Evolutionary conservation across 768 basidiomycete species (phyloP).

Genomic region (Termitomyces sp.): DNA sequence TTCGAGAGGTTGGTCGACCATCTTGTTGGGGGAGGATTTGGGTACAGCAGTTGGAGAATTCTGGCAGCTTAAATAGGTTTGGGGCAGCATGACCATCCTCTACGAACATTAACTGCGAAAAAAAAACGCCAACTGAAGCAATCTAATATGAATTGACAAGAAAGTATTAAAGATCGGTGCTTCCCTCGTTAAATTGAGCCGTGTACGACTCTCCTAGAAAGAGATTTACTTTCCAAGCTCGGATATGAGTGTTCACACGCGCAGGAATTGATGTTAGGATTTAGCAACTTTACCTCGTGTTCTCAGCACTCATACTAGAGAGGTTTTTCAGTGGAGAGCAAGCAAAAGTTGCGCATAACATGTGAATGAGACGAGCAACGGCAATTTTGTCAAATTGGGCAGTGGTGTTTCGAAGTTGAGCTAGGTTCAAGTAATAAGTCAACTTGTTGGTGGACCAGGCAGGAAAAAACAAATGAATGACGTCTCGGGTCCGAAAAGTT

Average conservation of each 20-base stretch:
- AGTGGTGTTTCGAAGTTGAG: not conserved
- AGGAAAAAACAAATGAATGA: not conserved
- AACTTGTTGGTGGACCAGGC: not conserved
- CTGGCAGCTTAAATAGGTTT: not conserved
- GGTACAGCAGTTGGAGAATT: not conserved
- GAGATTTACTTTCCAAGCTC: not conserved
- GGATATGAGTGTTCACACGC: not conserved
- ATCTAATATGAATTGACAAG: not conserved
- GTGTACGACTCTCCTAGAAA: not conserved
- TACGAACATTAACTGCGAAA: not conserved
- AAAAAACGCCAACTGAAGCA: not conserved
- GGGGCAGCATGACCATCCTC: not conserved
- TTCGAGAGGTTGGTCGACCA: not conserved
- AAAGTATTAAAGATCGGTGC: not conserved
- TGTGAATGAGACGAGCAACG: not conserved
- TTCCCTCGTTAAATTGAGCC: not conserved
- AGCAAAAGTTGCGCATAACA: not conserved
- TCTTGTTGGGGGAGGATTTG: not conserved
- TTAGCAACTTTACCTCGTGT: not conserved
- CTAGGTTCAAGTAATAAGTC: not conserved
- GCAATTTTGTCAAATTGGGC: not conserved
- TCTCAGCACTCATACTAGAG: not conserved
- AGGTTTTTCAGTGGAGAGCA: not conserved
- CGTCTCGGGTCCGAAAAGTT: not conserved
- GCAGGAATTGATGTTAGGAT: not conserved